Base-by-base conservation (phyloP, 164 flowering plant genomes). In the Macadamia tetraphylla region DNA sequence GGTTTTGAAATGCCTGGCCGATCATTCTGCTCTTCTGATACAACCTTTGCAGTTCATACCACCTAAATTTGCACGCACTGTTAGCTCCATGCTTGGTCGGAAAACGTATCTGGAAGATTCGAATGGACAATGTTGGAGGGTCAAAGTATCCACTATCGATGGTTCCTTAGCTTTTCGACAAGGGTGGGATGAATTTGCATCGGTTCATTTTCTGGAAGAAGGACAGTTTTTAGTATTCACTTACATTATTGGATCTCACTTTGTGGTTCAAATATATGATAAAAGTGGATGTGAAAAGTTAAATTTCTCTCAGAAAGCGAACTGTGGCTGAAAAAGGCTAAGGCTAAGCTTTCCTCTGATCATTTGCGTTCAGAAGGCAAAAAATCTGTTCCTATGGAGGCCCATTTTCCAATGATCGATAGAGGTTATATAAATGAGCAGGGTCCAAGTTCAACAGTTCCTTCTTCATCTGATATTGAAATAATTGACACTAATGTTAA, bases 151-250 rank as follows among this genome's bases (percentile, higher is more conserved):
- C 17, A 59, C 10, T 13, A 5, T 73, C 14, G 59, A 77, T 60
- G 83, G 78, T 30, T 67, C 67, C 23, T 61, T 82, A 60, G 85
- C 83, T 70, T 81, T 87, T 68, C 63, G 75, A 23, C 62, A 76
- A 71, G 89, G 91, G 64, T 87, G 91, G 91, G 55, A 42, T 64
- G 43, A 70, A 43, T 87, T 85, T 77, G 69, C 71, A 29, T 60
- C 14, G 31, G 84, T 80, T n/a, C 87, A 87, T 65, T 65, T 67
- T 52, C 55, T 87, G n/a, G 51, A 78, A 58, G 9, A 58, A 35
- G 88, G 88, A 62, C 80, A 87, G 48, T 69, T 84, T 60, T 9
- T 87, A 58, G 46, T 80, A 1, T 85, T 85, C 67, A 6, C 67
- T 66, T 80, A 81, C 57, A 63, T 77, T 29, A 9, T 17, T 44